Evolutionary conservation across 192 early-diverging fungal genomes (phyloP).

Genomic region (Haplosporangium gracile): DNA sequence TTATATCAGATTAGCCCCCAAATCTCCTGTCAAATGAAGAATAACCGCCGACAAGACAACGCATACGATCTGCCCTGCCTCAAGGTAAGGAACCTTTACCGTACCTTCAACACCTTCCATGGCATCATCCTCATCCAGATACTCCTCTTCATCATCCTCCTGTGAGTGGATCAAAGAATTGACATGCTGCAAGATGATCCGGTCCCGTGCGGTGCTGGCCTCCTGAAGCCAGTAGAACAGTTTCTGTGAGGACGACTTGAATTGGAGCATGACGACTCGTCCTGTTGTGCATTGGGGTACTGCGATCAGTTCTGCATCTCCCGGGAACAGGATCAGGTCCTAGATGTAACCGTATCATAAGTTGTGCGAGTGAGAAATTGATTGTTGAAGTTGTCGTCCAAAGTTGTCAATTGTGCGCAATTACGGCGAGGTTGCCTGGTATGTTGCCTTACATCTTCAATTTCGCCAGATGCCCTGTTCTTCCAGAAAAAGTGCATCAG

Average conservation of each 20-base stretch:
- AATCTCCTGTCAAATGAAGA: background rate
- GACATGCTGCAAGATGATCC: constrained; percentile 63
- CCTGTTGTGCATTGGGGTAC: constrained; percentile 70
- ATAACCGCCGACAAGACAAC: background rate
- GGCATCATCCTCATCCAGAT: constrained; percentile 39
- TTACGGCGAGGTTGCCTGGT: background rate
- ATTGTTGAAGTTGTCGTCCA: background rate
- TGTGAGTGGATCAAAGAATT: constrained; percentile 66
- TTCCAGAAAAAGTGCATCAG: constrained; percentile 88
- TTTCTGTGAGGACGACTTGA: constrained; percentile 83
- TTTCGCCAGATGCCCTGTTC: constrained; percentile 65
- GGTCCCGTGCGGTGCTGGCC: constrained; percentile 70
- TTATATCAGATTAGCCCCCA: background rate
- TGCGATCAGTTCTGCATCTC: constrained; percentile 77
- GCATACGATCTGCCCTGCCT: too few relatives aligned
- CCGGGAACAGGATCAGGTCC: constrained; percentile 83
- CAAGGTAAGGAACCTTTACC: background rate
- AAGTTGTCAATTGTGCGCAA: constrained; percentile 8
- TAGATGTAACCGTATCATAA: background rate
- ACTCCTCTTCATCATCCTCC: constrained; percentile 47
- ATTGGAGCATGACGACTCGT: constrained; percentile 86
- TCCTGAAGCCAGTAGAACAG: constrained; percentile 92
- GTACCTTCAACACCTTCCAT: constrained; percentile 37
- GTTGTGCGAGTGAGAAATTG: background rate
- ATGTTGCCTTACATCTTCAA: constrained; percentile 31